Evolutionary conservation across 495 filamentous ascomycete genomes (phyloP).

Genomic region (Aspergillus sclerotioniger): DNA sequence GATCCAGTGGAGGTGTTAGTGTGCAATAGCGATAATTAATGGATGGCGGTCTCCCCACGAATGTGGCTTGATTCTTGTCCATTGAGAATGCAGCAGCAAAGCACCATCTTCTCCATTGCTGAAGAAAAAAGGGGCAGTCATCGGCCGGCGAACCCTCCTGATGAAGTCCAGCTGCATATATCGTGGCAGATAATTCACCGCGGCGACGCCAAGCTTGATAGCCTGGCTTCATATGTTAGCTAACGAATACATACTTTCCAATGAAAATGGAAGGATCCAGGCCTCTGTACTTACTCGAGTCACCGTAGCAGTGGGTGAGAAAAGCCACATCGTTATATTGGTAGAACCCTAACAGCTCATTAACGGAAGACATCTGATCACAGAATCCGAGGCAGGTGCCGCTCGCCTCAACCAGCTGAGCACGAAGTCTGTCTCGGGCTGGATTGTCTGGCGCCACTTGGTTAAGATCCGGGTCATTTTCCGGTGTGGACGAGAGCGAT

Average conservation of each 20-base stretch:
- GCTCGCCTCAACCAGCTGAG: slow-evolving; percentile 40
- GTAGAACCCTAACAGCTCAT: slow-evolving; percentile 46
- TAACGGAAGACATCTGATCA: slow-evolving; percentile 45
- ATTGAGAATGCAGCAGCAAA: slow-evolving; percentile 52
- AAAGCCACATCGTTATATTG: slow-evolving; percentile 45
- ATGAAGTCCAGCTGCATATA: slow-evolving; percentile 60
- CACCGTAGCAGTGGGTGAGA: slow-evolving; percentile 48
- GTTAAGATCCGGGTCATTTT: slow-evolving; percentile 34
- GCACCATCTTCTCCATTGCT: slow-evolving; percentile 48
- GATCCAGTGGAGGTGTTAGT: slow-evolving; percentile 55
- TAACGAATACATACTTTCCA: background rate
- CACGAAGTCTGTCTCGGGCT: slow-evolving; percentile 31
- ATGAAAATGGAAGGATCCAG: background rate
- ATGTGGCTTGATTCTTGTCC: slow-evolving; percentile 53
- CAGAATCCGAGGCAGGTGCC: slow-evolving; percentile 46
- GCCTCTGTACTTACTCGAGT: slow-evolving; percentile 43
- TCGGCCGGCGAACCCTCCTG: slow-evolving; percentile 44
- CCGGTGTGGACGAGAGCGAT: slow-evolving; percentile 36
- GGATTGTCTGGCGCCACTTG: slow-evolving; percentile 20
- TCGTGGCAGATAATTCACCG: slow-evolving; percentile 48
- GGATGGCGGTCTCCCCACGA: slow-evolving; percentile 56
- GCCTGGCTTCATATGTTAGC: slow-evolving; percentile 27
- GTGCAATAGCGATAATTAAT: slow-evolving; percentile 55
- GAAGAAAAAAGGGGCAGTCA: slow-evolving; percentile 51
- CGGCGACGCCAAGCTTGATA: slow-evolving; percentile 53